Evolutionary conservation across 202 grass and related monocot species (phyloP).

Genomic region (Setaria viridis): DNA sequence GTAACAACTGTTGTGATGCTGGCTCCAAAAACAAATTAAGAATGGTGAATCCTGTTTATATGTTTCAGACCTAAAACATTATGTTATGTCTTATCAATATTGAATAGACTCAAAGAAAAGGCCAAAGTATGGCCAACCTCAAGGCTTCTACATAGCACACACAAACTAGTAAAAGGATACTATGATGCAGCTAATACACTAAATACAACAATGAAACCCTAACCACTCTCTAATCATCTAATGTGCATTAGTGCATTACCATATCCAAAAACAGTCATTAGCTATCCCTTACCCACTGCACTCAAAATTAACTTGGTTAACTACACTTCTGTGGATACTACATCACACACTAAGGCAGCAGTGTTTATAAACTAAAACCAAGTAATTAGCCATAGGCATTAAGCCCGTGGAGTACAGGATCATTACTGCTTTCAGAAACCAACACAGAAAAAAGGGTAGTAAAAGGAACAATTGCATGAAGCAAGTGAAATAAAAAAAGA

Average conservation of each 20-base stretch:
- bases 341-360: neutral
- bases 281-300: neutral
- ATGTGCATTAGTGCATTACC: slow-evolving; percentile 1
- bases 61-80: slow-evolving; percentile 15
- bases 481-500: slow-evolving; percentile 34
- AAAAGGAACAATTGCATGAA: slow-evolving; percentile 30
- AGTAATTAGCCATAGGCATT: neutral
- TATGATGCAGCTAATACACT: neutral
- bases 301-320: neutral
- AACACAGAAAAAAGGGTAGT: neutral
- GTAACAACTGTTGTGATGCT: neutral
- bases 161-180: slow-evolving; percentile 7
- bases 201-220: neutral
- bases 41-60: neutral
- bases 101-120: neutral
- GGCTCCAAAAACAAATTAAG: neutral
- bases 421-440: slow-evolving; percentile 28
- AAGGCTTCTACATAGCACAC: neutral
- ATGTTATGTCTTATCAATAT: neutral
- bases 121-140: neutral
- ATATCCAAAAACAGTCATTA: neutral
- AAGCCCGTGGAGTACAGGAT: slow-evolving; percentile 12
- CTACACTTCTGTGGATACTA: neutral
- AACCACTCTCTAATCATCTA: neutral
- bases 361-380: neutral